Evolutionary conservation across 768 basidiomycete genomes (phyloP).

Genomic region (Sporobolomyces phaffii): DNA sequence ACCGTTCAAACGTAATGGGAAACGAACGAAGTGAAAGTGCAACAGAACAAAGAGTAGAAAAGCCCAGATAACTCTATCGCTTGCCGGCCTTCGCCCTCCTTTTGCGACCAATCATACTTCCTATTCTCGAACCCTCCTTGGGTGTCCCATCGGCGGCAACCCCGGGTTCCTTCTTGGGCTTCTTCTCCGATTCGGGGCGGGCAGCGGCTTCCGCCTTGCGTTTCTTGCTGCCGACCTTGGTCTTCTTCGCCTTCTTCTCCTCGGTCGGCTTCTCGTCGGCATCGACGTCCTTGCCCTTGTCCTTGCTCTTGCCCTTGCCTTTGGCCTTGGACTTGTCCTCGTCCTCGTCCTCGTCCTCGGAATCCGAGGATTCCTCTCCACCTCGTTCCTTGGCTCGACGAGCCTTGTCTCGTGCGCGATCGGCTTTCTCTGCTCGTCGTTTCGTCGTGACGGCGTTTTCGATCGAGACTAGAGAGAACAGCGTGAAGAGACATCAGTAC

Average conservation of each 20-base stretch:
- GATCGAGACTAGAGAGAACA: constrained; percentile 42
- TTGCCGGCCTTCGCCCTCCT: constrained; percentile 18
- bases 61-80: background rate
- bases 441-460: constrained; percentile 37
- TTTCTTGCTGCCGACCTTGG: constrained; percentile 13
- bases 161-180: constrained; percentile 11
- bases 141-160: background rate
- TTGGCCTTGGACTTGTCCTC: background rate
- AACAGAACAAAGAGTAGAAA: background rate
- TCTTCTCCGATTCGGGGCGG: constrained; percentile 20
- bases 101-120: constrained; percentile 21
- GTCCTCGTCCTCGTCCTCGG: constrained; percentile 3
- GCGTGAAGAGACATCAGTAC: no score
- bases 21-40: background rate
- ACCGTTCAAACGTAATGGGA: background rate
- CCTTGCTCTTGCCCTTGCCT: background rate
- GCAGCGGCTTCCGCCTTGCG: constrained; percentile 12
- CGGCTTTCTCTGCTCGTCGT: constrained; percentile 37
- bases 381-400: constrained; percentile 14
- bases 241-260: constrained; percentile 14
- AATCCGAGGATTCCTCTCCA: constrained; percentile 9
- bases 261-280: background rate
- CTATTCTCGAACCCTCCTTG: constrained; percentile 18
- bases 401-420: constrained; percentile 25
- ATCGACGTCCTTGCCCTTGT: background rate